Evolutionary conservation across 176 grass and related monocot genomes (phyloP).

Genomic region (Alloteropsis semialata): DNA sequence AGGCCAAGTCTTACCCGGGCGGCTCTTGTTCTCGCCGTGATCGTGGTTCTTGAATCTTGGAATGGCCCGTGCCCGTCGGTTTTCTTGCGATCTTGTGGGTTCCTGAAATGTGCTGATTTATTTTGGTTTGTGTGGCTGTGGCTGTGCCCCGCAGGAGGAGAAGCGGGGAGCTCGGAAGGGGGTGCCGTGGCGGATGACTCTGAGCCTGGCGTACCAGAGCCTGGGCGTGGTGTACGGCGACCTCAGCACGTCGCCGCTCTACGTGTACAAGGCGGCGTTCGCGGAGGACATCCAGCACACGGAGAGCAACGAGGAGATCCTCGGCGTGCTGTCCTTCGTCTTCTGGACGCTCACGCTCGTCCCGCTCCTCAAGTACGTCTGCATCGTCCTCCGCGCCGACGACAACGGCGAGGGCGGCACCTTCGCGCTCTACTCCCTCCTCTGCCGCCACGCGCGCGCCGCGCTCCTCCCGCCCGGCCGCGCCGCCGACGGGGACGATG

Average conservation of each 20-base stretch:
- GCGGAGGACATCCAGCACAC: conserved; percentile 98
- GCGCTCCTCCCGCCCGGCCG: conserved; percentile 64
- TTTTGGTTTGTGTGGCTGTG: not conserved
- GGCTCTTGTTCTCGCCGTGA: no score
- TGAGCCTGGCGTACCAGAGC: conserved; percentile 92
- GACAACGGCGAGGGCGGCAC: conserved; percentile 98
- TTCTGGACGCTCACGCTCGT: conserved; percentile 99
- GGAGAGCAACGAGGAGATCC: conserved; percentile 96
- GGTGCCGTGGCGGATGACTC: conserved; percentile 74
- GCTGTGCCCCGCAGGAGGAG: not conserved
- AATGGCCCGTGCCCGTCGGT: not conserved
- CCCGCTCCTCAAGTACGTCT: conserved; percentile 96
- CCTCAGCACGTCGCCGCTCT: conserved; percentile 91
- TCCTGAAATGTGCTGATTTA: conserved; percentile 5
- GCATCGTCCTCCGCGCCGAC: conserved; percentile 92
- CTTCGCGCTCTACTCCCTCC: conserved; percentile 97
- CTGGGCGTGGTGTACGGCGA: conserved; percentile 96
- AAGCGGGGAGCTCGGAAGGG: not conserved
- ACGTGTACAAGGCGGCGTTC: conserved; percentile 96
- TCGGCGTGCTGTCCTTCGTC: conserved; percentile 93
- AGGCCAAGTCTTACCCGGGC: not conserved
- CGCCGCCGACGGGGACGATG: conserved; percentile 30
- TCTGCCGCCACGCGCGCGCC: conserved; percentile 89
- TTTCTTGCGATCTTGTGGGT: conserved; percentile 19
- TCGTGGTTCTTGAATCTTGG: conserved; percentile 18